Evolutionary conservation across 2,329 filamentous ascomycete species (phyloP).

Genomic region (Penicillium sp.): DNA sequence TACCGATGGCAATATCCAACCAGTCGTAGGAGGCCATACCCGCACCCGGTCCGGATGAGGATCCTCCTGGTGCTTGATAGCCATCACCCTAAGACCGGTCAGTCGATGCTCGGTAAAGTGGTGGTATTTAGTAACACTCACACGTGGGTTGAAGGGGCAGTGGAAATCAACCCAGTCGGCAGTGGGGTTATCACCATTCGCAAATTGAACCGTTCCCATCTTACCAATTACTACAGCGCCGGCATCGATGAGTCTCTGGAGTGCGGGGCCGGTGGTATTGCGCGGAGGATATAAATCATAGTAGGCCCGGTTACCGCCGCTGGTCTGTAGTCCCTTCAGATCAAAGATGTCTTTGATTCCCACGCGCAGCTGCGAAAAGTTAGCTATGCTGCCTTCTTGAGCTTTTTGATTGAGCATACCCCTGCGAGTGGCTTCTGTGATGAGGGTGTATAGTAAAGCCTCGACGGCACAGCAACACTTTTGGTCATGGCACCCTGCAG

Average conservation of each 20-base stretch:
- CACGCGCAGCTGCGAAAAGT: conserved; percentile 41
- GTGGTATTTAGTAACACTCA: not conserved
- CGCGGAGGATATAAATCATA: conserved; percentile 53
- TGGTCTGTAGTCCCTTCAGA: conserved; percentile 58
- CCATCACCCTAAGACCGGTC: conserved; percentile 27
- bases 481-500: conserved; percentile 30
- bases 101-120: not conserved
- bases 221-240: conserved; percentile 54
- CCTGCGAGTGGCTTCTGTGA: conserved; percentile 60
- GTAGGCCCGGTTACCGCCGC: conserved; percentile 61
- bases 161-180: conserved; percentile 39
- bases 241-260: conserved; percentile 59
- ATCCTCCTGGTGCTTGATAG: conserved; percentile 29
- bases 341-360: conserved; percentile 66
- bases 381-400: not conserved
- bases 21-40: conserved; percentile 37
- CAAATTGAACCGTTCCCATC: conserved; percentile 37
- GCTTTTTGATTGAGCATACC: conserved; percentile 31
- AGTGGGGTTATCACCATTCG: conserved; percentile 30
- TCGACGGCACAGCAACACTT: conserved; percentile 58
- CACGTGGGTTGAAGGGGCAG: conserved; percentile 41
- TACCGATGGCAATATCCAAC: conserved; percentile 29
- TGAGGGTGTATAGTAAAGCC: conserved; percentile 59
- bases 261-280: conserved; percentile 50
- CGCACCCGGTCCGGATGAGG: conserved; percentile 21